Base-by-base conservation (phyloP, 768 basidiomycete species). In the Megacollybia marginata region DNA sequence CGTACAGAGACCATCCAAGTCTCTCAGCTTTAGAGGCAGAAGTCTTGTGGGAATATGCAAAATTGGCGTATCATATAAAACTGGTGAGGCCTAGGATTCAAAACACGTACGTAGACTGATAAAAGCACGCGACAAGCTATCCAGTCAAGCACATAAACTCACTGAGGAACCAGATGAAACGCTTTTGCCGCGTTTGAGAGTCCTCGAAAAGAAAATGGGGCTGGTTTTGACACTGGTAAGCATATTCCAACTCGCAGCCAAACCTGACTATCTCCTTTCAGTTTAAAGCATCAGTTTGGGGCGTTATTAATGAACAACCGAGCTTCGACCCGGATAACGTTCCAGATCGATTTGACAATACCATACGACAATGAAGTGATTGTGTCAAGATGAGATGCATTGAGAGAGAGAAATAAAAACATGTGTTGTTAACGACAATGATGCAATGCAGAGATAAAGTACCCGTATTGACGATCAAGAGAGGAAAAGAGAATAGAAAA, bases 261-360 rank as follows among this genome's bases (percentile, higher is more conserved):
- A 42, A 33, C 31, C 48, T 45, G 15, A 33, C 40, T 28, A 20
- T 44, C 47, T 47, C 44, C 33, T 31, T 51, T 6, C 57, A 93
- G 91, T 97, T 93, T 79, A 94, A 96, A 69, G 92, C 88, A 0
- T 95, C 94, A 10, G 92, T 95, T 1, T 95, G 92, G 92, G 90
- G 86, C 12, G 86, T 94, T 48, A 85, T 96, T 62, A 89, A 86
- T 62, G 85, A 90, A 57, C 85, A 88, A 57, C 76, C 79, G 8
- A 18, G 38, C 38, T 40, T 18, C 3, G 38, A 40, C 18, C 5
- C 15, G 15, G 13, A 40, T 18, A 18, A 40, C 5, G 3, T 15
- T 40, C 18, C 38, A 40, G 15, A 18, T 18, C 15, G 8, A 40
- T 28, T 28, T 28, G 38, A 40, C 38, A 18, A 40, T 40, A 40